Evolutionary conservation across 2,329 filamentous ascomycete species (phyloP), one percentile per base, ranked within the genome.

Genomic region (Trichoderma koningiopsis): DNA sequence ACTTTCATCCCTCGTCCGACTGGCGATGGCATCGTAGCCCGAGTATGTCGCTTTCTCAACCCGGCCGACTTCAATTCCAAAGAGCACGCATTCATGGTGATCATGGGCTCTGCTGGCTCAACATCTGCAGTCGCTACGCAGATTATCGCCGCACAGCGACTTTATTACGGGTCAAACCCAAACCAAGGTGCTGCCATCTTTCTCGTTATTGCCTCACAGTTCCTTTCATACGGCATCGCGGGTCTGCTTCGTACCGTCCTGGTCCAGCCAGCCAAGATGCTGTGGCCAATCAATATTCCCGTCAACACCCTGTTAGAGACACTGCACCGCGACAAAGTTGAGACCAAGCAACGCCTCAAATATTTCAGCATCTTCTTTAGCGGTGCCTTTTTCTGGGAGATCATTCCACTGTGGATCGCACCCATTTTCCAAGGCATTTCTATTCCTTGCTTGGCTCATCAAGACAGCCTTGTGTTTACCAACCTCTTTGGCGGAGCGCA

Each of bases 401-500:
- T 84, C 29, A 74, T 86, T 53, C 84, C 85, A 0, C 79, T 84
- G 68, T 84, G 82, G 58, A 80, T 85, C 0, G 81, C 83, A 59
- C 80, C 83, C 1, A 69, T 82, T 4, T 74, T 85, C 6, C 80
- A 77, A 11, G 73, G 73, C 37, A 49, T 74, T 35, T 71, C 70
- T 43, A 66, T 86, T 31, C 83, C 84, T 63, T 86, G 84, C 71
- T 77, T 85, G 5, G 80, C 83, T 0, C 79, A 82, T 14, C 78
- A 80, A 43, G 75, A 81, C 49, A 71, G 74, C 65, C 71, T 80
- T 0, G 74, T 83, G 6, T 83, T 85, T 61, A 84, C 83, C 24
- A 82, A 83, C 52, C 73, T 85, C n/a, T 85, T 86, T 70, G 84
- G 84, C 4, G 84, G 84, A n/a, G 76, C 83, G 27, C 72, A 72